Base-by-base conservation (phyloP, 2,329 filamentous ascomycete genomes). In the Colletotrichum orbiculare region DNA sequence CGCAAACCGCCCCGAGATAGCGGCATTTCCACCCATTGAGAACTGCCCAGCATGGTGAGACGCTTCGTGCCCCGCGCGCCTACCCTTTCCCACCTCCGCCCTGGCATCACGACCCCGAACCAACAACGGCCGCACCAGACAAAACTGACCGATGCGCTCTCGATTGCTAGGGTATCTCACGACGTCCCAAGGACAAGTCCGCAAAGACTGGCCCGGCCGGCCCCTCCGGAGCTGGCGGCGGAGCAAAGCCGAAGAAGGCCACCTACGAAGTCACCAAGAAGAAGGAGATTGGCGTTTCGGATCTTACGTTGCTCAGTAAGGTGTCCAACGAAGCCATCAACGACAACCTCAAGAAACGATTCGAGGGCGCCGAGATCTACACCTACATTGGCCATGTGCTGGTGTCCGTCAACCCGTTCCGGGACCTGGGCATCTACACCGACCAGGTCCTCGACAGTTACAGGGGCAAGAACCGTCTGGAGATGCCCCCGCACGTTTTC, bases 311-410 rank as follows among this genome's bases (percentile, higher is more conserved):
- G 73, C 91, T 99, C 76, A 97, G 94, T 85, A 98, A 98, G 80
- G 96, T 99, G 70, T 97, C 94, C 70, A 98, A 99, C 79, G 96
- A 99, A 79, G 94, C 95, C 67, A 99, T 99, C 84, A 99, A 99
- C 82, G 96, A 98, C 63, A 99, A 99, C 78, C 78, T 99, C 78
- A 97, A 97, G 85, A 96, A 98, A 83, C 90, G 96, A 68, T 99
- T 99, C 79, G 93, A 98, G 77, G 94, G 95, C 85, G 91, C 87
- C 78, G 95, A 99, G 81, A 99, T 99, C 78, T 99, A 99, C 83
- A 99, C 96, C 75, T 99, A 99, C 80, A 99, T 99, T 77, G 96
- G 96, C 82, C 95, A 98, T 91, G 96, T 99, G 79, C 81, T 99
- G 86, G 96, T 99, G 72, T 98, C 96, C 43, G 96, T 99, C 78